A percentile compares a stretch with the other conserved stretches of the same genome.
Conservation (phyloP, 495 filamentous ascomycete genomes). For the Aspergillus saccharolyticus region DNA sequence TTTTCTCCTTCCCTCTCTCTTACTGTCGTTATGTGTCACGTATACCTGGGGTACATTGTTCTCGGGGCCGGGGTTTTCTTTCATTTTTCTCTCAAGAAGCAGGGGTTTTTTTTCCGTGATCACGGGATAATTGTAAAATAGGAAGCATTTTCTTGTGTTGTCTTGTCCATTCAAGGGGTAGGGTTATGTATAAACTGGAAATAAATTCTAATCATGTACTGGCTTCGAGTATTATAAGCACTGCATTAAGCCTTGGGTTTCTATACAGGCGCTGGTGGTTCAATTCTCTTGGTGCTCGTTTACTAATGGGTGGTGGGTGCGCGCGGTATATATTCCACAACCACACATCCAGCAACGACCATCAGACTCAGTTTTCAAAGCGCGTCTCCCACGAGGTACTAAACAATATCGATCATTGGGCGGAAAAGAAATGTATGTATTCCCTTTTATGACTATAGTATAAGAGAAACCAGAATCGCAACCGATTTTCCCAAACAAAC, state of each 20-base stretch:
- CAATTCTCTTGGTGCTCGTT: neutral
- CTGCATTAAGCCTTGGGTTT: no score
- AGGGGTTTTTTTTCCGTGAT: slow-evolving; percentile 18
- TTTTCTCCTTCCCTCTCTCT: neutral
- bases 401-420: no score
- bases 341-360: no score
- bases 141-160: slow-evolving; percentile 26
- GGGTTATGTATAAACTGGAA: slow-evolving; percentile 34
- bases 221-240: no score
- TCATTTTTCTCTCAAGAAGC: neutral
- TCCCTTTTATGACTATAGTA: no score
- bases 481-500: neutral
- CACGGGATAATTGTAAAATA: slow-evolving; percentile 41
- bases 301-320: no score
- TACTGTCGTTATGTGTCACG: slow-evolving; percentile 8
- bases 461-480: no score
- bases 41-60: slow-evolving; percentile 10
- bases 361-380: no score
- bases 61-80: slow-evolving; percentile 12
- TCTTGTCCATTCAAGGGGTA: slow-evolving; percentile 11
- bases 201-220: slow-evolving; percentile 9
- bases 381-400: no score
- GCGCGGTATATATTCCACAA: no score
- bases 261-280: no score
- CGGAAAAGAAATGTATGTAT: no score